These are phyloP conservation scores for Aspergillus cejpii DNA, from an alignment of 2,329 filamentous ascomycete genomes.

Conservation along the genomic window DNA sequence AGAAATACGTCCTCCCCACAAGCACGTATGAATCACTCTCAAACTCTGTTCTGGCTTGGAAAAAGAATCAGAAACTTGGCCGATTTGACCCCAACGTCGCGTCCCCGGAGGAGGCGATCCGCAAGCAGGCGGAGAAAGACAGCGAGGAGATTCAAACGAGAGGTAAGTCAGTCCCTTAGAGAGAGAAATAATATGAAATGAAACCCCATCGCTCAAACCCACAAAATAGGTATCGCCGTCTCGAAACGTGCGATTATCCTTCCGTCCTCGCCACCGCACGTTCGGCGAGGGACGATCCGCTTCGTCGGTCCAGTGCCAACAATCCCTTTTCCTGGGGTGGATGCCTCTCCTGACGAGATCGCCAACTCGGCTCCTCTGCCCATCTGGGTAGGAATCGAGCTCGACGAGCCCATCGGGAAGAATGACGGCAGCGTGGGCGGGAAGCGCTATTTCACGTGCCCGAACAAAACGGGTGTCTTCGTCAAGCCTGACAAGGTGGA, in stretches of 20 bases:
- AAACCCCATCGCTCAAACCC: background rate
- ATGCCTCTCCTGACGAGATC: slow-evolving; percentile 14
- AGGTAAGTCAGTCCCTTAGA: slow-evolving; percentile 41
- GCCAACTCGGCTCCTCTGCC: slow-evolving; percentile 23
- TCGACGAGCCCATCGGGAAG: slow-evolving; percentile 60
- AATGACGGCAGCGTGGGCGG: slow-evolving; percentile 53
- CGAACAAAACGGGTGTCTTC: slow-evolving; percentile 52
- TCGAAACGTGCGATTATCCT: slow-evolving; percentile 40
- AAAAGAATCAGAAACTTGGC: slow-evolving; percentile 88
- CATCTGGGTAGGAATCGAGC: slow-evolving; percentile 53
- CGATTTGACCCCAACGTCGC: slow-evolving; percentile 86
- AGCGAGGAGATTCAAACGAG: slow-evolving; percentile 57
- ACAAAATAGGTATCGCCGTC: slow-evolving; percentile 37
- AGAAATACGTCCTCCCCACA: slow-evolving; percentile 84
- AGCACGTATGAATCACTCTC: slow-evolving; percentile 77
- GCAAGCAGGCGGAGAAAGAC: slow-evolving; percentile 57
- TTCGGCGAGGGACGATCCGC: slow-evolving; percentile 40
- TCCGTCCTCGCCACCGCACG: slow-evolving; percentile 39
- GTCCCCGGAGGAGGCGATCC: slow-evolving; percentile 64
- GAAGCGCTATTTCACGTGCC: slow-evolving; percentile 51
- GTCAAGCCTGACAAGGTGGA: slow-evolving; percentile 57
- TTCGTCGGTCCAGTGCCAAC: slow-evolving; percentile 39
- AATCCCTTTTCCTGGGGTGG: slow-evolving; percentile 34
- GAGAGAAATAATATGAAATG: too few species aligned
- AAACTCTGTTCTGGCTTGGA: slow-evolving; percentile 91